phyloP scores from a whole-genome alignment of 495 filamentous ascomycete genomes.

The Trichocladium antarcticum region DNA sequence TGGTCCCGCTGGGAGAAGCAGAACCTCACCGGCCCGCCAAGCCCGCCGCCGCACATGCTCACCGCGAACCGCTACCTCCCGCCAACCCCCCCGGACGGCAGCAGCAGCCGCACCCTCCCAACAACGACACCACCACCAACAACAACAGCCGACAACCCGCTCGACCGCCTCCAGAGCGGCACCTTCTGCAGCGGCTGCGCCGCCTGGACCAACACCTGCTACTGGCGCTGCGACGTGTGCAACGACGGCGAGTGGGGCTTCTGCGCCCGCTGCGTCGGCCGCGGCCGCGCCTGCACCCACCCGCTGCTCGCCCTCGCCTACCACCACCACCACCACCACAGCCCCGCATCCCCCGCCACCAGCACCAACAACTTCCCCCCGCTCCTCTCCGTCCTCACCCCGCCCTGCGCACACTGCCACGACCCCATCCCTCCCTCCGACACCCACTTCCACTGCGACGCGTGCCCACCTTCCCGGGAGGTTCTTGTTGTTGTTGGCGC shows the following conservation, averaged over 20 bases:
- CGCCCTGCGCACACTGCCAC: conserved; percentile 63
- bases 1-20: conserved; percentile 44
- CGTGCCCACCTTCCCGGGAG: conserved; percentile 26
- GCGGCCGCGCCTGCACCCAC: conserved; percentile 66
- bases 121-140: no score
- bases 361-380: conserved; percentile 41
- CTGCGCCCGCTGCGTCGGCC: conserved; percentile 71
- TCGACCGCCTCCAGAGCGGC: conserved; percentile 58
- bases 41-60: conserved; percentile 54
- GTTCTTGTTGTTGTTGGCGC: not conserved
- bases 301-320: conserved; percentile 46
- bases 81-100: conserved; percentile 38
- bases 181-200: conserved; percentile 69
- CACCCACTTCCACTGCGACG: conserved; percentile 61
- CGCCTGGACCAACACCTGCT: conserved; percentile 61
- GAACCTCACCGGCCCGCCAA: conserved; percentile 15
- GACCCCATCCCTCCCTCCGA: conserved; percentile 55
- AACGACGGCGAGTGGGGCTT: conserved; percentile 91
- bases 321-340: conserved; percentile 4
- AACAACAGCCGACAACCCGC: conserved; percentile 50
- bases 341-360: conserved; percentile 9
- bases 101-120: conserved; percentile 23
- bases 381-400: conserved; percentile 54
- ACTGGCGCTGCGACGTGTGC: conserved; percentile 73
- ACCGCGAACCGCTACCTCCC: conserved; percentile 53